Percentiles rank a stretch among this genome's conserved stretches.
phyloP scores from a whole-genome alignment of 176 grass and related monocot species.

The Bonia amplexicaulis region DNA sequence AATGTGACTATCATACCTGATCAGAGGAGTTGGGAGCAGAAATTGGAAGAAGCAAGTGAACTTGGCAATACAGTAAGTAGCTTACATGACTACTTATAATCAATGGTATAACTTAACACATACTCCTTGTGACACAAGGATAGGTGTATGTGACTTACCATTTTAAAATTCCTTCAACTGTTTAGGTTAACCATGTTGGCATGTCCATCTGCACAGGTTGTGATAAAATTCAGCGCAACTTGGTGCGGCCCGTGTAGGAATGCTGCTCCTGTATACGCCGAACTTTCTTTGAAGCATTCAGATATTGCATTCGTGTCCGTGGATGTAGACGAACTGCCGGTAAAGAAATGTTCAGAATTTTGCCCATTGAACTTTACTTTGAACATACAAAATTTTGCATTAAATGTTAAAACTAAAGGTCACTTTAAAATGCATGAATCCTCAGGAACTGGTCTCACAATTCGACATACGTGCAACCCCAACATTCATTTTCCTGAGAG shows the following conservation, averaged over 20 bases:
- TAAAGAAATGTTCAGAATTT: background rate
- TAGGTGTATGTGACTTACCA: background rate
- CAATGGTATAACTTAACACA: background rate
- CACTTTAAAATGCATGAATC: background rate
- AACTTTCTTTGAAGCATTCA: slow-evolving; percentile 58
- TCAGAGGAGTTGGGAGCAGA: slow-evolving; percentile 31
- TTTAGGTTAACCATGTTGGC: background rate
- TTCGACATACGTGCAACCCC: slow-evolving; percentile 69
- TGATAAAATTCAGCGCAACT: slow-evolving; percentile 66
- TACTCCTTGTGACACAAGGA: background rate
- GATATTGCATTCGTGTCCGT: slow-evolving; percentile 54
- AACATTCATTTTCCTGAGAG: slow-evolving; percentile 69
- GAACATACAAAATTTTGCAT: background rate
- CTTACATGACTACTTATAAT: background rate
- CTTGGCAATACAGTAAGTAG: slow-evolving; percentile 37
- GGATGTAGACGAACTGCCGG: slow-evolving; percentile 69
- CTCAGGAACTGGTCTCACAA: slow-evolving; percentile 49
- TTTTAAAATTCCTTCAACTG: background rate
- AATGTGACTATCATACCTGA: slow-evolving; percentile 39
- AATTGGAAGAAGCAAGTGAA: slow-evolving; percentile 34
- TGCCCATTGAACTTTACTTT: background rate
- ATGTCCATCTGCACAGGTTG: slow-evolving; percentile 40
- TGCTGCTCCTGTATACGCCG: slow-evolving; percentile 44
- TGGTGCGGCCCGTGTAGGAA: slow-evolving; percentile 72
- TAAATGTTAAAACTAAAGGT: background rate